phyloP scores from a whole-genome alignment of 352 stramenopile genomes.

The Phytopythium montanum region DNA sequence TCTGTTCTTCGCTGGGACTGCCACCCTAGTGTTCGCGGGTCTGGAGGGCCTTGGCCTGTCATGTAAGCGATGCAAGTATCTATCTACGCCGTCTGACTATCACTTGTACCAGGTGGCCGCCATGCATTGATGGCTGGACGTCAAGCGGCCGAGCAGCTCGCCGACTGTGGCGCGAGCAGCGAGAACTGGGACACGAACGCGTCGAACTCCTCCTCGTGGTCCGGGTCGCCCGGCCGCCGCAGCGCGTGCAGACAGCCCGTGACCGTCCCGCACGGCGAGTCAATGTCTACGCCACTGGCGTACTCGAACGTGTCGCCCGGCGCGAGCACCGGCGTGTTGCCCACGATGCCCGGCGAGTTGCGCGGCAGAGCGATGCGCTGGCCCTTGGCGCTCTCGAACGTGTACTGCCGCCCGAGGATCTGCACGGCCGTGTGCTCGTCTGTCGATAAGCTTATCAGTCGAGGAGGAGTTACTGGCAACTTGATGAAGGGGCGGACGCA shows the following conservation, averaged over 20 bases:
- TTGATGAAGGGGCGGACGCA: slow-evolving; percentile 6
- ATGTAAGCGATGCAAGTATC: background rate
- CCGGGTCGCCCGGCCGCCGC: slow-evolving; percentile 17
- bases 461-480: background rate
- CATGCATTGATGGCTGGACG: background rate
- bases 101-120: background rate
- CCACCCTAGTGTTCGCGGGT: background rate
- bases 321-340: slow-evolving; percentile 51
- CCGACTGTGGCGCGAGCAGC: slow-evolving; percentile 29
- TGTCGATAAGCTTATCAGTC: slow-evolving; percentile 6
- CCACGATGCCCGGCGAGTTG: slow-evolving; percentile 69
- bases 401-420: slow-evolving; percentile 73
- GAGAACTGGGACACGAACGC: slow-evolving; percentile 65
- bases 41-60: too few relatives aligned
- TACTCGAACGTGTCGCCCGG: slow-evolving; percentile 81
- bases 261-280: slow-evolving; percentile 53
- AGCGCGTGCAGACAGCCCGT: slow-evolving; percentile 66
- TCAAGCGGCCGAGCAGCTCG: slow-evolving; percentile 11
- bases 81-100: background rate
- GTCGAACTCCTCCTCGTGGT: slow-evolving; percentile 49
- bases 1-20: background rate
- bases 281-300: slow-evolving; percentile 71
- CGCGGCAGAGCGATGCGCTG: slow-evolving; percentile 53
- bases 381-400: slow-evolving; percentile 67
- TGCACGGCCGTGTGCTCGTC: slow-evolving; percentile 48